Percentiles rank a stretch among this genome's conserved stretches.
Conservation (phyloP, 768 basidiomycete species). For the Boletus pseudo-olivaceus region DNA sequence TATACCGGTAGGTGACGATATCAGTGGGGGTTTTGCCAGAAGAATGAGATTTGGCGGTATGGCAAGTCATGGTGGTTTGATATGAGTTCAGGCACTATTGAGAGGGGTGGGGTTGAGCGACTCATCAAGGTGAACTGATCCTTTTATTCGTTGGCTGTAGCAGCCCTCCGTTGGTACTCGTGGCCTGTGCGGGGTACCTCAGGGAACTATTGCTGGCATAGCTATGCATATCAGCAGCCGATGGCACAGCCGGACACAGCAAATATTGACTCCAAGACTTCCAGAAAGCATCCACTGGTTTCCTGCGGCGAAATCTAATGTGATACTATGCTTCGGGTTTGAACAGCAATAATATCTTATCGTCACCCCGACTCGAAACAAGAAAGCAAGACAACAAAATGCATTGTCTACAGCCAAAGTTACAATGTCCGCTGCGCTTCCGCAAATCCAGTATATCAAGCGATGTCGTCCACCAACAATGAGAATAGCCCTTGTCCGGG, state of each 20-base stretch:
- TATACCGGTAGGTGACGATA: constrained; percentile 48
- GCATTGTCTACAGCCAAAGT: background rate
- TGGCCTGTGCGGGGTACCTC: too few species aligned
- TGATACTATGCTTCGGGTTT: background rate
- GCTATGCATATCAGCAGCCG: too few species aligned
- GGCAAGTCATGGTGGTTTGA: background rate
- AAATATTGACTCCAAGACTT: too few species aligned
- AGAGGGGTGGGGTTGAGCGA: too few species aligned
- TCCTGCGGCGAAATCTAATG: background rate
- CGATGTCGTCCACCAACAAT: constrained; percentile 39
- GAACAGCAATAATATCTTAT: background rate
- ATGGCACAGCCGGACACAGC: too few species aligned
- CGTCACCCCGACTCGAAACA: background rate
- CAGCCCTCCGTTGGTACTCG: too few species aligned
- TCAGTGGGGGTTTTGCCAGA: constrained; percentile 21
- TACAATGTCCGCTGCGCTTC: background rate
- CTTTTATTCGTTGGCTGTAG: background rate
- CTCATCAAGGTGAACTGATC: too few species aligned
- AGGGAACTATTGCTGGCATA: too few species aligned
- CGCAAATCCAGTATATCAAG: constrained; percentile 18
- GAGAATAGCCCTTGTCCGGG: constrained; percentile 33
- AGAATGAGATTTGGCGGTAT: background rate
- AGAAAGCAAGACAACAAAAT: background rate
- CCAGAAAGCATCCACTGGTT: too few species aligned
- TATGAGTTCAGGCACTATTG: too few species aligned